Evolutionary conservation across 2,329 filamentous ascomycete genomes (phyloP).

Genomic region (Arthrobotrys entomopaga): DNA sequence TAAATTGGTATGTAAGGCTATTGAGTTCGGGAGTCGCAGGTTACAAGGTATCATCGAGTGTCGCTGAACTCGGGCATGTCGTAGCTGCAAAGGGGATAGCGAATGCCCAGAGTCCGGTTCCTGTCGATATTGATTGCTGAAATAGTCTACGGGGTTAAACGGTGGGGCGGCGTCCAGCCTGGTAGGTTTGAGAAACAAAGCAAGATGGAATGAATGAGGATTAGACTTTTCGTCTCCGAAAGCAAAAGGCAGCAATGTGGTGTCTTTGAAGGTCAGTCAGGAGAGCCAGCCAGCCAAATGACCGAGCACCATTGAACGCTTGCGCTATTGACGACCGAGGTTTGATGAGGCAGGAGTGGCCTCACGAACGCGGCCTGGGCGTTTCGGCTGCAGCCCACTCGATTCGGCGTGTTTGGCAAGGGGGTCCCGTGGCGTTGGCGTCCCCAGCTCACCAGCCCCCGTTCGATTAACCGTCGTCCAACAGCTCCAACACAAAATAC

Average conservation of each 20-base stretch:
- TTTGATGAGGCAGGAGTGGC: too few species aligned
- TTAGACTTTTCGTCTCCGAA: conserved; percentile 10
- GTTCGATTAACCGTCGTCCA: background rate
- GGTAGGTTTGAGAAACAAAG: background rate
- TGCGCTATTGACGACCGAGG: conserved; percentile 10
- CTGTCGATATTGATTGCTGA: conserved; percentile 2
- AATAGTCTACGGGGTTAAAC: background rate
- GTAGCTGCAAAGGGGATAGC: conserved; percentile 33
- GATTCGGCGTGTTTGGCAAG: background rate
- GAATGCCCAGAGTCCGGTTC: background rate
- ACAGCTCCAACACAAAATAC: conserved; percentile 3
- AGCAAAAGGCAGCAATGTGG: conserved; percentile 19
- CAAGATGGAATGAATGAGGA: background rate
- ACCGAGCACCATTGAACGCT: background rate
- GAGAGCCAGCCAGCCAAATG: conserved; percentile 21
- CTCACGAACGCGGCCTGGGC: background rate
- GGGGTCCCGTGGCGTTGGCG: too few species aligned
- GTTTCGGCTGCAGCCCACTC: background rate
- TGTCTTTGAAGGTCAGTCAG: conserved; percentile 35
- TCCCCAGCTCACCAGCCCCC: background rate
- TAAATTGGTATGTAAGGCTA: background rate
- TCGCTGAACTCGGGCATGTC: conserved; percentile 50
- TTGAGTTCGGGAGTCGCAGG: conserved; percentile 29
- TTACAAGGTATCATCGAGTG: conserved; percentile 45
- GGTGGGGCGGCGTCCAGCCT: background rate